These are phyloP conservation scores for Rhododendron ovatum DNA, from an alignment of 148 eudicot genomes.

Conservation along the genomic window DNA sequence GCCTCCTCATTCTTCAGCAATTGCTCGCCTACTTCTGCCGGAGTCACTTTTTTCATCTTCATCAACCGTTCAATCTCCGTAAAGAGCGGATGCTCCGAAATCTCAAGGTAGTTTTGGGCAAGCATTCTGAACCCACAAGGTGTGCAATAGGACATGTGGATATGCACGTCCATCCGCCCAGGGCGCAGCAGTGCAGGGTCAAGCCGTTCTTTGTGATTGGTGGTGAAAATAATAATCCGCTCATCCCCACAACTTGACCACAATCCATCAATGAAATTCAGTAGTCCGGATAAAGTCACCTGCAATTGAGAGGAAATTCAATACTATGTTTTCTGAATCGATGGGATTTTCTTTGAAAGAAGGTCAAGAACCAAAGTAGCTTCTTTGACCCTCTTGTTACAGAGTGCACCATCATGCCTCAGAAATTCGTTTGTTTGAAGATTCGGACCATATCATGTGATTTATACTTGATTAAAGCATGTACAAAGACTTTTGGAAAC, in stretches of 20 bases:
- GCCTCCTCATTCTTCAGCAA: slow-evolving; percentile 32
- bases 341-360: too few species aligned
- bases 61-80: slow-evolving; percentile 22
- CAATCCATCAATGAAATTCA: slow-evolving; percentile 63
- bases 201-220: slow-evolving; percentile 62
- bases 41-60: slow-evolving; percentile 27
- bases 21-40: slow-evolving; percentile 44
- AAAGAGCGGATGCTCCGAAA: slow-evolving; percentile 33
- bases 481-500: too few species aligned
- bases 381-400: too few species aligned
- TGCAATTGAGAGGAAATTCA: not conserved
- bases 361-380: too few species aligned
- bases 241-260: slow-evolving; percentile 74
- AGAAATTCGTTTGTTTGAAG: too few species aligned
- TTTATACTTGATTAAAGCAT: too few species aligned
- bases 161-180: slow-evolving; percentile 71
- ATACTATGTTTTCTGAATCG: not conserved
- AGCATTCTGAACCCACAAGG: slow-evolving; percentile 43
- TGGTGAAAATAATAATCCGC: slow-evolving; percentile 55
- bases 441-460: too few species aligned
- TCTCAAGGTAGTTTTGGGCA: slow-evolving; percentile 43
- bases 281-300: slow-evolving; percentile 62
- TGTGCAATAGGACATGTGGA: slow-evolving; percentile 67
- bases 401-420: too few species aligned
- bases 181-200: slow-evolving; percentile 64